Base-by-base conservation (phyloP, 2,329 filamentous ascomycete genomes). In the Aspergillus sojae region DNA sequence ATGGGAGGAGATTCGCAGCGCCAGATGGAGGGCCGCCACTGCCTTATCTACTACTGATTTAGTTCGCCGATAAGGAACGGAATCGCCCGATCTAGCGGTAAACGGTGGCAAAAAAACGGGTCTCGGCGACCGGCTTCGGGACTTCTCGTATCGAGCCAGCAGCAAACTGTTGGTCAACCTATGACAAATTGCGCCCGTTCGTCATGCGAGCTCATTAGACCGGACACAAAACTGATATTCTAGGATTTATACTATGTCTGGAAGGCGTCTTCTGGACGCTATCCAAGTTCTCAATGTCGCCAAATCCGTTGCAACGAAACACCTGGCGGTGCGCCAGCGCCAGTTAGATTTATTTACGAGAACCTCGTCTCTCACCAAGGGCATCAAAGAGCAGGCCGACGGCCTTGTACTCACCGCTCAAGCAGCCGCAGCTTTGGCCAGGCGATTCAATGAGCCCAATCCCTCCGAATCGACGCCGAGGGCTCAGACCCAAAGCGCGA, bases 201-300 rank as follows among this genome's bases (percentile, higher is more conserved):
- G 65, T 63, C 52, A 73, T 73, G 72, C 66, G 57, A 67, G 66
- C 61, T 60, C 55, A 55, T 53, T 64, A 62, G 65, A 46, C 23
- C 32, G 36, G 28, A 21, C 7, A 43, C 41, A n/a, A 34, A 19
- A 26, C 54, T 41, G 58, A 21, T 26, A 39, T 55, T 19, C 55
- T 23, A 50, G 23, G 26, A 11, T 58, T 45, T 57, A 54, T 57
- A 73, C 54, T 45, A 86, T 86, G 84, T 81, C 83, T 60, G 84
- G 84, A 62, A 84, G 86, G 85, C 80, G 89, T 86, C 80, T 87
- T 84, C 73, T 93, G 74, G 91, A 94, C 80, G 81, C 91, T 71
- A 87, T 89, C 69, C 86, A 89, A 65, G 83, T 94, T 67, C 83
- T 90, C 76, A 88, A 85, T 81, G 91, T 88, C 74, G 89, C 90